Evolutionary conservation across 2,329 filamentous ascomycete species (phyloP).

Genomic region (Endoconidiophora polonica): DNA sequence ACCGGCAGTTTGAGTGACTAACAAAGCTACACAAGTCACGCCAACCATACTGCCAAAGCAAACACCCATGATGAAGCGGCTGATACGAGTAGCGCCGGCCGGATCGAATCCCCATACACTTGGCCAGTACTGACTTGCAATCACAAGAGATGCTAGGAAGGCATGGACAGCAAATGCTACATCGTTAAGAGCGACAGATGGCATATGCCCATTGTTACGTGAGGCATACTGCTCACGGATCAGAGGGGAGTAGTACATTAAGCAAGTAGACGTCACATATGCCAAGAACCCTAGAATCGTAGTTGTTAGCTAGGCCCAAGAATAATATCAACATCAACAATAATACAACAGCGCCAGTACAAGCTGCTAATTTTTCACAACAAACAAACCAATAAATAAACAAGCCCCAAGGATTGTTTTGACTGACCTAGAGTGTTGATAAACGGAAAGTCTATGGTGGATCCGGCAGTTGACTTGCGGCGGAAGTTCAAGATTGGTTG

Average conservation of each 20-base stretch:
- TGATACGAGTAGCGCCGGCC: slow-evolving; percentile 36
- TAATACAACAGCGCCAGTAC: too few relatives aligned
- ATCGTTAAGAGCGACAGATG: slow-evolving; percentile 82
- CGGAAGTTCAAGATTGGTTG: slow-evolving; percentile 68
- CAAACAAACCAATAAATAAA: not conserved
- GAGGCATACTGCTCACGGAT: slow-evolving; percentile 72
- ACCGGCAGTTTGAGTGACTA: slow-evolving; percentile 24
- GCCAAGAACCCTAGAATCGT: slow-evolving; percentile 43
- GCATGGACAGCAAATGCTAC: slow-evolving; percentile 76
- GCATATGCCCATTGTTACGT: slow-evolving; percentile 56
- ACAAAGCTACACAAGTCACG: slow-evolving; percentile 33
- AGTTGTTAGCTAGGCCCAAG: not conserved
- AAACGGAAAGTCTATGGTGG: slow-evolving; percentile 75
- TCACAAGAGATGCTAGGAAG: slow-evolving; percentile 51
- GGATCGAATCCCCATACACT: slow-evolving; percentile 63
- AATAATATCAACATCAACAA: not conserved
- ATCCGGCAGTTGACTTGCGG: slow-evolving; percentile 62
- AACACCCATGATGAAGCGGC: slow-evolving; percentile 48
- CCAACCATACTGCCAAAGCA: slow-evolving; percentile 50
- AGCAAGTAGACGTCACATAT: slow-evolving; percentile 58
- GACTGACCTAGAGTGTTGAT: slow-evolving; percentile 45
- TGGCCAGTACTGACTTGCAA: slow-evolving; percentile 63
- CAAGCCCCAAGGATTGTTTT: not conserved
- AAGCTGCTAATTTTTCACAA: too few relatives aligned
- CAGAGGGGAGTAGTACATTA: slow-evolving; percentile 62